Percentiles rank a stretch among this genome's conserved stretches.
These are phyloP conservation scores for Yarrowia sp. DNA, from an alignment of 805 yeast genomes.

Conservation along the genomic window DNA sequence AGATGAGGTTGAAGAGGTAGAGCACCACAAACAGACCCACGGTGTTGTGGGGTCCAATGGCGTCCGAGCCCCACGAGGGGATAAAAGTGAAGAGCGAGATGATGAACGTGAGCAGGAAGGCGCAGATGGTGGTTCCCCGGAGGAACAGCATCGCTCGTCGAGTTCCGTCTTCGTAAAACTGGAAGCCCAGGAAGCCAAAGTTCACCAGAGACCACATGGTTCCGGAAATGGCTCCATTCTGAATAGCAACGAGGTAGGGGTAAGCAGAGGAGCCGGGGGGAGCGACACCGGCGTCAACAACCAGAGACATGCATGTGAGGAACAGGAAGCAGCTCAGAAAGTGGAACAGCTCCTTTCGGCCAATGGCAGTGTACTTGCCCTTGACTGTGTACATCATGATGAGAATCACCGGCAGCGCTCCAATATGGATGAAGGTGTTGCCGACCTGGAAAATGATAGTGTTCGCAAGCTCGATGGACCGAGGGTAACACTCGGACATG, in stretches of 20 bases:
- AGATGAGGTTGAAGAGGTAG: conserved; percentile 73
- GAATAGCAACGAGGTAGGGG: conserved; percentile 83
- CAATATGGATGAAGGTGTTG: conserved; percentile 83
- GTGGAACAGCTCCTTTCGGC: conserved; percentile 82
- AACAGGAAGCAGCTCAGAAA: conserved; percentile 68
- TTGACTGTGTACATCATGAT: conserved; percentile 79
- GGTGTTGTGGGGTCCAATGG: conserved; percentile 63
- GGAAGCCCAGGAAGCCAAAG: conserved; percentile 83
- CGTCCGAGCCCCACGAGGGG: conserved; percentile 59
- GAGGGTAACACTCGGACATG: conserved; percentile 78
- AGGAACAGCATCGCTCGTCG: conserved; percentile 63
- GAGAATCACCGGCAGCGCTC: conserved; percentile 66
- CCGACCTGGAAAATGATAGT: conserved; percentile 91
- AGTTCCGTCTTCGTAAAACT: conserved; percentile 96
- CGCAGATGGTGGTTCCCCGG: conserved; percentile 58
- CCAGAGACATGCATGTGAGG: conserved; percentile 67
- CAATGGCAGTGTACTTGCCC: conserved; percentile 92
- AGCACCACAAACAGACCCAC: conserved; percentile 72
- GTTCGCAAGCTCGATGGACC: conserved; percentile 87
- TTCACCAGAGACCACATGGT: conserved; percentile 71
- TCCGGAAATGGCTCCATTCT: conserved; percentile 75
- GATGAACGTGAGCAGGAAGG: conserved; percentile 71
- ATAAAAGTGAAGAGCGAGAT: conserved; percentile 72
- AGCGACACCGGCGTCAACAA: conserved; percentile 90
- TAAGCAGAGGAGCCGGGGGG: conserved; percentile 82